A percentile compares a stretch with the other conserved stretches of the same genome.
Conservation (phyloP, 345 rosid genomes). For the Xanthoceras sorbifolium region DNA sequence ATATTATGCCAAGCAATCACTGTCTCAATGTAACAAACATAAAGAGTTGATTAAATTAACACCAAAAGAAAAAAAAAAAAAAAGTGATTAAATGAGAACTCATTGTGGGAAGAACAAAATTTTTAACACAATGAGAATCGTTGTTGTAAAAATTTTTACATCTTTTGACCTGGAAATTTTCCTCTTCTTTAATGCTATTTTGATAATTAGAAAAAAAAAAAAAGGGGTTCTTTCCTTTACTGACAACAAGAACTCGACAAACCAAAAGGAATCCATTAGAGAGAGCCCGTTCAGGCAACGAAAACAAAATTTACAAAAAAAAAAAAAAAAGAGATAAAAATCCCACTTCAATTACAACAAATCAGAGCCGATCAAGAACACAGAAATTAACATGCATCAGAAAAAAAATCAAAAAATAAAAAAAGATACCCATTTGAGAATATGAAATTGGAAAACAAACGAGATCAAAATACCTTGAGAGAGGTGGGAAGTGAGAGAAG, state of each 20-base stretch:
- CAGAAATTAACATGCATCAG: conserved; percentile 21
- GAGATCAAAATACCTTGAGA: conserved; percentile 4
- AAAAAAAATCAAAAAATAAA: conserved; percentile 28
- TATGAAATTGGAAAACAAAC: conserved; percentile 11
- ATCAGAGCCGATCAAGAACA: conserved; percentile 10
- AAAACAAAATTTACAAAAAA: neutral
- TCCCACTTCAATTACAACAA: neutral
- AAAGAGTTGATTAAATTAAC: neutral
- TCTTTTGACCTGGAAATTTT: conserved; percentile 20
- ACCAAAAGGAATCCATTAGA: conserved; percentile 14
- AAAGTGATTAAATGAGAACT: neutral
- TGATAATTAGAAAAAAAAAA: conserved; percentile 14
- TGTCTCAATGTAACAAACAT: neutral
- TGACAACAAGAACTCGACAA: neutral
- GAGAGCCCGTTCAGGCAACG: neutral
- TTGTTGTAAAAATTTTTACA: neutral
- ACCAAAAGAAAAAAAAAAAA: no score
- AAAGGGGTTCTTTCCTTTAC: conserved; percentile 19
- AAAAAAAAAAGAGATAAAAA: neutral
- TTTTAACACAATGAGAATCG: conserved; percentile 7
- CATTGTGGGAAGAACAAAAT: neutral
- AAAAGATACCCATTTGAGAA: conserved; percentile 25
- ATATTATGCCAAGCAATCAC: conserved; percentile 9
- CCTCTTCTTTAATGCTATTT: neutral
- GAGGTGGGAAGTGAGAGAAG: conserved; percentile 22